phyloP scores from a whole-genome alignment of 2,329 filamentous ascomycete species.

The Cladosporium sp. region DNA sequence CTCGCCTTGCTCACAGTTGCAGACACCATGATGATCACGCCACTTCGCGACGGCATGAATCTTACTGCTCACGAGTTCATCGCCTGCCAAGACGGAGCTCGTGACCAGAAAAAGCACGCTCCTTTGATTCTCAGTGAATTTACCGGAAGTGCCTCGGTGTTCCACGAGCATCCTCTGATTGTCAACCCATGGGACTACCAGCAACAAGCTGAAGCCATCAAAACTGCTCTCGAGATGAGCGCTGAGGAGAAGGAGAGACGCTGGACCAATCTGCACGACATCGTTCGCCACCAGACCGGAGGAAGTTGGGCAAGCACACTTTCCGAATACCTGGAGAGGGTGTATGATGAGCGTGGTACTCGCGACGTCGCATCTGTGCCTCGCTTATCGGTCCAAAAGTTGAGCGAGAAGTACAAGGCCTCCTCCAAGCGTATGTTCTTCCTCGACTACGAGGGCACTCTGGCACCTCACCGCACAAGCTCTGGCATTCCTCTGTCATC shows the following conservation, averaged over 20 bases:
- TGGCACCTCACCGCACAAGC: slow-evolving; percentile 83
- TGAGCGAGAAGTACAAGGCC: slow-evolving; percentile 66
- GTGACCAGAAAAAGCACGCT: slow-evolving; percentile 77
- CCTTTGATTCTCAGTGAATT: slow-evolving; percentile 94
- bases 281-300: slow-evolving; percentile 79
- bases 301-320: slow-evolving; percentile 83
- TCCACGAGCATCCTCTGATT: slow-evolving; percentile 74
- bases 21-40: slow-evolving; percentile 91
- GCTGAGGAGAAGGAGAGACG: slow-evolving; percentile 70
- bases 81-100: slow-evolving; percentile 82
- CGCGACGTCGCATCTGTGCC: slow-evolving; percentile 86
- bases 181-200: slow-evolving; percentile 97
- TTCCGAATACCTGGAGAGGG: slow-evolving; percentile 67
- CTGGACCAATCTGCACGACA: slow-evolving; percentile 71
- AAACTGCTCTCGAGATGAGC: slow-evolving; percentile 76
- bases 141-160: slow-evolving; percentile 85
- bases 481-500: slow-evolving; percentile 83
- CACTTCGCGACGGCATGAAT: slow-evolving; percentile 96
- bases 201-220: slow-evolving; percentile 82
- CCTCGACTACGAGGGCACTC: slow-evolving; percentile 89
- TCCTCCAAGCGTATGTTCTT: slow-evolving; percentile 76
- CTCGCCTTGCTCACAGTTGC: slow-evolving; percentile 87
- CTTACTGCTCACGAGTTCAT: slow-evolving; percentile 92
- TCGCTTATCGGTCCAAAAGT: slow-evolving; percentile 68
- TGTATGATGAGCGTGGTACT: slow-evolving; percentile 79